Percentiles rank a stretch among this genome's conserved stretches.
These are phyloP conservation scores for Articulospora tetracladia DNA, from an alignment of 495 filamentous ascomycete genomes.

Conservation along the genomic window DNA sequence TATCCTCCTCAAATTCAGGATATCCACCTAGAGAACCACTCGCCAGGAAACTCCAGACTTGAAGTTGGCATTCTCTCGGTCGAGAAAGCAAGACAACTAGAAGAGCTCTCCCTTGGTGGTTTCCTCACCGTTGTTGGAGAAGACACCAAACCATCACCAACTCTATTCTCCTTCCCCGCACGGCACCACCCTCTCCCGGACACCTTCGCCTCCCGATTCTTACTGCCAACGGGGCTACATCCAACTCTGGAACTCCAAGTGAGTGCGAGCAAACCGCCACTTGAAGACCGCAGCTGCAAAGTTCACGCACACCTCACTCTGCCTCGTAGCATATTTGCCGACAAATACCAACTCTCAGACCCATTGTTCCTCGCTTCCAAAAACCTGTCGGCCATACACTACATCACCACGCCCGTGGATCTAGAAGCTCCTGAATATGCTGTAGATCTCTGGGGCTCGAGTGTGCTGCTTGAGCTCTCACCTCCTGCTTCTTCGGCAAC, in stretches of 20 bases:
- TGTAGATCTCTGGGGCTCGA: constrained; percentile 73
- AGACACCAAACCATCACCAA: constrained; percentile 60
- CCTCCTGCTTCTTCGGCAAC: constrained; percentile 32
- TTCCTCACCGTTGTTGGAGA: constrained; percentile 75
- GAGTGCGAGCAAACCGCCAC: constrained; percentile 34
- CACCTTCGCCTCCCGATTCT: constrained; percentile 50
- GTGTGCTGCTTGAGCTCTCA: constrained; percentile 71
- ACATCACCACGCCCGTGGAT: constrained; percentile 75
- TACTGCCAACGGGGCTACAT: constrained; percentile 77
- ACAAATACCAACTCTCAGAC: constrained; percentile 81
- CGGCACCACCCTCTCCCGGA: constrained; percentile 63
- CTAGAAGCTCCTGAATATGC: constrained; percentile 91
- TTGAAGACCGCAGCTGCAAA: constrained; percentile 49
- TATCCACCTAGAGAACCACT: constrained; percentile 22
- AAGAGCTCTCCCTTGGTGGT: constrained; percentile 75
- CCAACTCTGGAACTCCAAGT: constrained; percentile 67
- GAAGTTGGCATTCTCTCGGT: constrained; percentile 81
- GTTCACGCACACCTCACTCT: constrained; percentile 84
- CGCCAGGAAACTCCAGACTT: constrained; percentile 34
- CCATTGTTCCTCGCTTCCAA: constrained; percentile 70
- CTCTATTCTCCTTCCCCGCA: constrained; percentile 86
- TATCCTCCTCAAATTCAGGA: constrained; percentile 15
- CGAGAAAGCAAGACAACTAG: constrained; percentile 54
- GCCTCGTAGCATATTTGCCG: constrained; percentile 77
- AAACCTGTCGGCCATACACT: constrained; percentile 63